These are phyloP conservation scores for Ascochyta viciae-villosae DNA, from an alignment of 2,329 filamentous ascomycete species.

Conservation along the genomic window DNA sequence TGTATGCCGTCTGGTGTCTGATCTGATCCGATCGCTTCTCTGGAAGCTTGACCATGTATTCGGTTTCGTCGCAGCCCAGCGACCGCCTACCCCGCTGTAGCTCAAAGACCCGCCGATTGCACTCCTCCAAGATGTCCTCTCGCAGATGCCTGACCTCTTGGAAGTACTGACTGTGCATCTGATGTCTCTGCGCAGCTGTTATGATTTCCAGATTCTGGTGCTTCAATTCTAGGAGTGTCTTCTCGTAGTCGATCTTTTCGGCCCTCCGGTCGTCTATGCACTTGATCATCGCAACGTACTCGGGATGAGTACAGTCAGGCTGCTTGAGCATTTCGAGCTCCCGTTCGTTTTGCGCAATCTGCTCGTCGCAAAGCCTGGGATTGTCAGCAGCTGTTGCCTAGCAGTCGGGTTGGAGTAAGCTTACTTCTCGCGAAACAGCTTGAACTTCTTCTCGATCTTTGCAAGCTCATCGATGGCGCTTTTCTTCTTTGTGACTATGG, in stretches of 20 bases:
- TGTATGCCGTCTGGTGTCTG: constrained; percentile 87
- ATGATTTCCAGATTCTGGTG: constrained; percentile 72
- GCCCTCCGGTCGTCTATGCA: constrained; percentile 83
- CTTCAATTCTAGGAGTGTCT: constrained; percentile 76
- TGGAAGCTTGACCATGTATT: constrained; percentile 83
- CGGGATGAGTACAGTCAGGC: constrained; percentile 76
- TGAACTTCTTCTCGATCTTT: constrained; percentile 87
- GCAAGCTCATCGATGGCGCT: constrained; percentile 80
- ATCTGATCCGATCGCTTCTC: constrained; percentile 78
- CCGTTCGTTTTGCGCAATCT: constrained; percentile 78
- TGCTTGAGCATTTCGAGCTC: constrained; percentile 68
- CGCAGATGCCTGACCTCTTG: constrained; percentile 84
- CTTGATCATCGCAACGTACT: constrained; percentile 88
- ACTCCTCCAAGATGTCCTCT: constrained; percentile 77
- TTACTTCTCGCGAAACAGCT: constrained; percentile 80
- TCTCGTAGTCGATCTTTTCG: constrained; percentile 78
- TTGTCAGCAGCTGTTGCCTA: constrained; percentile 28
- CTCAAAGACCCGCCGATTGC: constrained; percentile 90
- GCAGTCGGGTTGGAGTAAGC: constrained; percentile 23
- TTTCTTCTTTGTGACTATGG: constrained; percentile 76
- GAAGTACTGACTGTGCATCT: constrained; percentile 89
- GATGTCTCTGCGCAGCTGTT: constrained; percentile 80
- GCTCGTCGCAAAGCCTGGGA: constrained; percentile 82
- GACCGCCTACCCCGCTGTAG: constrained; percentile 88
- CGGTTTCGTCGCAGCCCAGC: constrained; percentile 77